Base-by-base conservation (phyloP, 768 basidiomycete species). In the Naganishia friedmannii region DNA sequence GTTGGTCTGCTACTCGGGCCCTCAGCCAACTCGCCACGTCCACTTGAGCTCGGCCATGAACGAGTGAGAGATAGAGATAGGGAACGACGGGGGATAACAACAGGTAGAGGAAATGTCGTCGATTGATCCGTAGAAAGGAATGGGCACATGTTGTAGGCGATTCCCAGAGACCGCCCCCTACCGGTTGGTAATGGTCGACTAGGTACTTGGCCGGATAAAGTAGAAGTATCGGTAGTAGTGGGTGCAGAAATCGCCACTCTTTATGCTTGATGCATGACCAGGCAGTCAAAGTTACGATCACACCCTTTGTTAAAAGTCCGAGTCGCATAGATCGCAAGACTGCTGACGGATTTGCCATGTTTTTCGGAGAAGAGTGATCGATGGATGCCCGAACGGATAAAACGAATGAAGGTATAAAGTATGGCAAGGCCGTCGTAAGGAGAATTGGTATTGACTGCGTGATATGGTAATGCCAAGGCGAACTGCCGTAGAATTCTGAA, bases 241-340 rank as follows among this genome's bases (percentile, higher is more conserved):
- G 93, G 73, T 97, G 94, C 8, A 98, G 83, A 82, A 99, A 98
- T 9, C 96, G 86, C 93, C 93, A 97, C 84, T 99, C 96, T 76
- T 98, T 98, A 83, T 99, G 96, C 0, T 90, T 89, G 1, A 90
- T 85, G 3, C 90, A 71, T 9, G 95, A 97, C 78, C 91, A 93
- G 7, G 89, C 78, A 2, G 77, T 75, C 34, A 88, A 78, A 0
- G 89, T 87, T 89, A 90, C 92, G 23, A 82, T 72, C 1, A 89
- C 73, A 29, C 84, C 81, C 2, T 80, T 82, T 0, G 87, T 79
- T 76, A 92, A 84, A 2, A 73, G 54, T 21, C 70, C 55, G 32
- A 74, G 65, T 8, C 72, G 66, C 3, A 26, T 63, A 15, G 21
- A n/a, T 13, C 60, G 60, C 23, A 45, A 45, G 2, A 26, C 39